phyloP scores from a whole-genome alignment of 164 flowering plant genomes.

The Berberis thunbergii region DNA sequence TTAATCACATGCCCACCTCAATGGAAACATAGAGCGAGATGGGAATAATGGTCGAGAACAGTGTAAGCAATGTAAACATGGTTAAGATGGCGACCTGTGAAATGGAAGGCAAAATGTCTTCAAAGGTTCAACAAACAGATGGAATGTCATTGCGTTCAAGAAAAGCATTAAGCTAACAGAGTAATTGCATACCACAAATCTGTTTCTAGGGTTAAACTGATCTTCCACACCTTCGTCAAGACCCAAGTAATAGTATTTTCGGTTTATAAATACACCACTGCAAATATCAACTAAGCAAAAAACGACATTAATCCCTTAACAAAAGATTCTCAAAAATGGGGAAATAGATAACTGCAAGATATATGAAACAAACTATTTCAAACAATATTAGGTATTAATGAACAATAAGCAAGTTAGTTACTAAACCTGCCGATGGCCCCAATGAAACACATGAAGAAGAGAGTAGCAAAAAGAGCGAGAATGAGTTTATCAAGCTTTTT shows the following conservation, averaged over 20 bases:
- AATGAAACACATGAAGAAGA: conserved; percentile 80
- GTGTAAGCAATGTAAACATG: conserved; percentile 79
- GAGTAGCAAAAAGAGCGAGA: conserved; percentile 59
- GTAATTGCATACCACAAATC: conserved; percentile 53
- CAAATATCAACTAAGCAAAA: conserved; percentile 17
- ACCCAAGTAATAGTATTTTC: conserved; percentile 58
- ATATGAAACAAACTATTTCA: neutral
- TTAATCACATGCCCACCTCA: conserved; percentile 44
- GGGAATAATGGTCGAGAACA: conserved; percentile 90
- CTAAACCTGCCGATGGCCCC: conserved; percentile 90
- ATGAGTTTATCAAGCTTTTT: conserved; percentile 97
- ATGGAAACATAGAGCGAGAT: conserved; percentile 96
- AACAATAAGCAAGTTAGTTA: neutral
- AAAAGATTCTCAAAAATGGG: neutral
- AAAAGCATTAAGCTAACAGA: neutral
- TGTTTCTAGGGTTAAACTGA: conserved; percentile 72
- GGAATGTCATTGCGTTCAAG: too few species aligned
- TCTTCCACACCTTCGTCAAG: conserved; percentile 34
- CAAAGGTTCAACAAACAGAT: neutral
- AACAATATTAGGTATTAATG: conserved; percentile 1
- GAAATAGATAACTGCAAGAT: neutral
- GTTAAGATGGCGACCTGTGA: conserved; percentile 66
- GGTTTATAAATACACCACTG: conserved; percentile 76
- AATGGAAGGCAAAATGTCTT: neutral
- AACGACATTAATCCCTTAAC: neutral